Evolutionary conservation across 345 rosid species (phyloP).

Genomic region (Leavenworthia alabamica): DNA sequence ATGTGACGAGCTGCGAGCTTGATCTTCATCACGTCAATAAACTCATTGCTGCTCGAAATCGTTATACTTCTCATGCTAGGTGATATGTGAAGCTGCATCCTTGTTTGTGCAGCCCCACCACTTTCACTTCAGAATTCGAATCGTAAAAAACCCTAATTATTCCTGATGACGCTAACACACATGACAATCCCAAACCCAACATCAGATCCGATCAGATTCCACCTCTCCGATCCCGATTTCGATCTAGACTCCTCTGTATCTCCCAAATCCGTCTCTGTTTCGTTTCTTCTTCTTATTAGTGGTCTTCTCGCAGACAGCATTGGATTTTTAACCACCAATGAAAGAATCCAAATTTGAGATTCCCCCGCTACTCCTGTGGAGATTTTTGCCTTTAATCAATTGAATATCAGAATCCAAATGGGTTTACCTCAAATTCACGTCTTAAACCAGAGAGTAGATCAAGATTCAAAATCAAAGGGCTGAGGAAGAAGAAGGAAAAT

Average conservation of each 20-base stretch:
- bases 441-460: slow-evolving; percentile 14
- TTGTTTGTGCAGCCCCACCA: slow-evolving; percentile 69
- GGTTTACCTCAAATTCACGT: slow-evolving; percentile 18
- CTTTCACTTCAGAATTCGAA: slow-evolving; percentile 11
- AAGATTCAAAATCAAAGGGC: slow-evolving; percentile 21
- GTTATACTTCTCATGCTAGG: slow-evolving; percentile 99
- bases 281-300: slow-evolving; percentile 22
- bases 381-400: slow-evolving; percentile 16
- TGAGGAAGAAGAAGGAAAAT: slow-evolving; percentile 3
- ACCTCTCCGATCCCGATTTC: slow-evolving; percentile 29
- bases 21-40: slow-evolving; percentile 99
- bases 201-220: slow-evolving; percentile 58
- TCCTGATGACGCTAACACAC: slow-evolving; percentile 22
- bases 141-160: slow-evolving; percentile 24
- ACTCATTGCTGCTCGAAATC: slow-evolving; percentile 93
- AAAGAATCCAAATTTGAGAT: slow-evolving; percentile 18
- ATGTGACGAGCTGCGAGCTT: slow-evolving; percentile 99
- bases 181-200: slow-evolving; percentile 49
- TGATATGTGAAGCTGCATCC: slow-evolving; percentile 99
- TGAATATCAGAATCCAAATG: slow-evolving; percentile 13
- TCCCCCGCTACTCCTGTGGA: slow-evolving; percentile 22
- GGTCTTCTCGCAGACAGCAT: slow-evolving; percentile 62
- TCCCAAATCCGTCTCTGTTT: slow-evolving; percentile 15
- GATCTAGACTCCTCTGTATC: slow-evolving; percentile 24
- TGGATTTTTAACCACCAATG: slow-evolving; percentile 34